Conservation (phyloP, 352 stramenopile species). For the Blastocystis sp. region DNA sequence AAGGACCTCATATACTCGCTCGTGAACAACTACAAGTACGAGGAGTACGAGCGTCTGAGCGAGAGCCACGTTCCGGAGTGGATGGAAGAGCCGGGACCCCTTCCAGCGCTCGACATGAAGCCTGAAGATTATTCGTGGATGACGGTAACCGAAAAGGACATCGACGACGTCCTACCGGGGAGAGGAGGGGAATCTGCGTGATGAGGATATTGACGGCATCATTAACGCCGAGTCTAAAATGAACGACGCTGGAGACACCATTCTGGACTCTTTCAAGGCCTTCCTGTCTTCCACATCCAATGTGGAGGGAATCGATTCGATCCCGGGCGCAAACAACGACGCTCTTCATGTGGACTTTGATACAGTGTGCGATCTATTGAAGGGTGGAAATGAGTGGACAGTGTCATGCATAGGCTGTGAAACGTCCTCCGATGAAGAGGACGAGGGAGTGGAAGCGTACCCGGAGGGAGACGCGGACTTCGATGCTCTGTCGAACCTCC, state of each 20-base stretch:
- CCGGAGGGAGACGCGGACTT: neutral
- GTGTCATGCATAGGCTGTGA: neutral
- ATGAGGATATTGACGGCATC: constrained; percentile 43
- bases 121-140: constrained; percentile 8
- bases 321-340: neutral
- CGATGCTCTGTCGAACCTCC: constrained; percentile 22
- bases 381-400: neutral
- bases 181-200: constrained; percentile 35
- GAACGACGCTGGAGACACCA: neutral
- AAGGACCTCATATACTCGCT: neutral
- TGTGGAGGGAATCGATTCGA: constrained; percentile 29
- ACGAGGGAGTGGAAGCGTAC: neutral
- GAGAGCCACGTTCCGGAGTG: constrained; percentile 2
- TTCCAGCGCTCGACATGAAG: neutral
- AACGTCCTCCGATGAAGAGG: neutral
- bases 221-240: constrained; percentile 1
- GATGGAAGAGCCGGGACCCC: neutral
- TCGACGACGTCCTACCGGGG: neutral
- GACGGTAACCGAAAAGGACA: neutral
- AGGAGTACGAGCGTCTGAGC: neutral
- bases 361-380: constrained; percentile 10
- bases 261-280: constrained; percentile 58
- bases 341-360: constrained; percentile 27
- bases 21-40: neutral
- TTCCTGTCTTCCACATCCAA: constrained; percentile 37